Base-by-base conservation (phyloP, 2,329 filamentous ascomycete species). In the Rasamsonia emersonii region DNA sequence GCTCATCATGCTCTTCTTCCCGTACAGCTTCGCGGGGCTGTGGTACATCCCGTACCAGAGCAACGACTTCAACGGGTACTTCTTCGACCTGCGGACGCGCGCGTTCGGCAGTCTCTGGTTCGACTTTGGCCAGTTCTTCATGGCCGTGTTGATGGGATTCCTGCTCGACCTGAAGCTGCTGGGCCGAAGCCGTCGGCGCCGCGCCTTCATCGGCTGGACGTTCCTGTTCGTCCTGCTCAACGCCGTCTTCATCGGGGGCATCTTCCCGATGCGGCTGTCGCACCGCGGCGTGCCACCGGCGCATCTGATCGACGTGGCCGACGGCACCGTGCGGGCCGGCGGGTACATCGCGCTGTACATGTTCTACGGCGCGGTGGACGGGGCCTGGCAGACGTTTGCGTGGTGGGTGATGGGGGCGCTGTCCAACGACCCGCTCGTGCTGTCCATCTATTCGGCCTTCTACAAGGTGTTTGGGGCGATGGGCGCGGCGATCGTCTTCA, bases 41-140 rank as follows among this genome's bases (percentile, higher is more conserved):
- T 49, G 33, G 39, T 49, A 41, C 16, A 40, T 37, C 24, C 42
- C 44, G 4, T 49, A 49, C 18, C 46, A 49, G 18, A 41, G 36
- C 30, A 49, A 49, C 25, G 40, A 42, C 16, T 47, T 37, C 26
- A 49, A 49, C 29, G 37, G 26, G 4, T 36, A 40, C 16, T 42
- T 42, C 28, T 49, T 49, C 25, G 27, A 43, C 15, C 42, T 49
- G 6, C 38, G 46, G 9, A 43, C 38, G 2, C 39, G 46, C 4
- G 42, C 45, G 9, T 41, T 49, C 20, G 46, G 45, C 25, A 42
- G 36, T 20, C 19, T 49, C 5, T 37, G 41, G 36, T 47, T 40
- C 28, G 40, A 43, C 11, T 39, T 43, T 36, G 41, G 38, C 14
- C 43, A 47, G 24, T 41, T 49, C 17, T 17, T 41, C 13, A 39